Evolutionary conservation across 495 filamentous ascomycete genomes (phyloP).

Genomic region (Paragyromitra xinjiangensis): DNA sequence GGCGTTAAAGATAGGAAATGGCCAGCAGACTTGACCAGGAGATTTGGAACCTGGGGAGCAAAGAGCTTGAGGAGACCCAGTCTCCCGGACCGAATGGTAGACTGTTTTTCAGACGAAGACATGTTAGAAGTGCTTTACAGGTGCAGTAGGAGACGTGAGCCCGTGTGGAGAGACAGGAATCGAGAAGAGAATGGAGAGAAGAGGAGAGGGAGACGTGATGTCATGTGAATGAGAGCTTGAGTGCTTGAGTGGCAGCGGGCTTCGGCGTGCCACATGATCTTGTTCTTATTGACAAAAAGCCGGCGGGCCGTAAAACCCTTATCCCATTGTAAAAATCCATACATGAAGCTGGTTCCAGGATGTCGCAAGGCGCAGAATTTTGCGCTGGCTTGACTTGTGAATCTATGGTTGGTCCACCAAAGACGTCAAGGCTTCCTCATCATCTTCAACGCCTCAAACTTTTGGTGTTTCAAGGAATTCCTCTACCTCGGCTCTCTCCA

Average conservation of each 20-base stretch:
- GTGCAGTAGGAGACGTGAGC: background rate
- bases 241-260: background rate
- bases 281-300: conserved; percentile 12
- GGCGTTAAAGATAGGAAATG: conserved; percentile 74
- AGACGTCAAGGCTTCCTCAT: conserved; percentile 22
- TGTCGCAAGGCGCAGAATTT: background rate
- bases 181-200: background rate
- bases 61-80: conserved; percentile 35
- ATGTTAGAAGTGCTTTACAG: conserved; percentile 19
- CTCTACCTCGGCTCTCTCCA: conserved; percentile 18
- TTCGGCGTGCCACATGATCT: conserved; percentile 12
- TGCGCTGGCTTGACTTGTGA: background rate
- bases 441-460: background rate
- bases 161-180: background rate
- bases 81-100: background rate
- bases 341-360: background rate
- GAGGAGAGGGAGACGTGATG: conserved; percentile 1
- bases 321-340: background rate
- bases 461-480: conserved; percentile 27
- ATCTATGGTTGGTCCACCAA: background rate
- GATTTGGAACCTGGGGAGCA: conserved; percentile 44
- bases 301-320: conserved; percentile 14
- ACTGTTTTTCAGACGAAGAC: conserved; percentile 24
- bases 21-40: conserved; percentile 42
- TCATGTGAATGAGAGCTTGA: background rate